phyloP scores from a whole-genome alignment of 1,139 yeast species.

The Kodamaea plutei region DNA sequence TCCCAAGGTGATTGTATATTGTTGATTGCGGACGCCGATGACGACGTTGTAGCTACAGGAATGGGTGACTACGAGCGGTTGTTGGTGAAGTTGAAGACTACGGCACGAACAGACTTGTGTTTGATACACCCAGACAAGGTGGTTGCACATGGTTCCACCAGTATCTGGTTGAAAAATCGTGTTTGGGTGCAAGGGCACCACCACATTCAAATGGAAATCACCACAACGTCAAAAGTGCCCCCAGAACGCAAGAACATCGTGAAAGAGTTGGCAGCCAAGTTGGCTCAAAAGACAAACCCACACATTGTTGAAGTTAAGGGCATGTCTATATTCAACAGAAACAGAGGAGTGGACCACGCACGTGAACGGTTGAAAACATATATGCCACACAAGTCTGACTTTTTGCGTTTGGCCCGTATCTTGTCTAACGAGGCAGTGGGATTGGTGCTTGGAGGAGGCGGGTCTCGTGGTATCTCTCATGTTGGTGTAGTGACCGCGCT shows the following conservation, averaged over 20 bases:
- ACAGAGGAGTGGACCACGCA: conserved; percentile 22
- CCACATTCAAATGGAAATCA: conserved; percentile 65
- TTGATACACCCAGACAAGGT: conserved; percentile 77
- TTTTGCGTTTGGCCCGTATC: conserved; percentile 81
- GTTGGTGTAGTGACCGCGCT: conserved; percentile 87
- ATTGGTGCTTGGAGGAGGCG: conserved; percentile 94
- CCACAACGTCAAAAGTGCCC: conserved; percentile 14
- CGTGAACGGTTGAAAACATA: conserved; percentile 29
- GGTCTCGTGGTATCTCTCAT: conserved; percentile 93
- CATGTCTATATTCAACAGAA: conserved; percentile 12
- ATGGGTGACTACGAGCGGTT: conserved; percentile 84
- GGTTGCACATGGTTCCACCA: conserved; percentile 83
- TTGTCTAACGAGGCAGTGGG: conserved; percentile 93
- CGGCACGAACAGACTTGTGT: conserved; percentile 86
- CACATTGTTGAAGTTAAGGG: conserved; percentile 31
- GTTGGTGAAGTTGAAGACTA: conserved; percentile 69
- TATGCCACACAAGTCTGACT: conserved; percentile 77
- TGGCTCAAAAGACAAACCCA: conserved; percentile 34
- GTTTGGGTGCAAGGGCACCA: conserved; percentile 93
- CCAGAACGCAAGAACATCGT: conserved; percentile 23
- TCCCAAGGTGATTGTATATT: conserved; percentile 91
- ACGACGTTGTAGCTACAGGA: conserved; percentile 58
- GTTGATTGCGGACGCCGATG: conserved; percentile 63
- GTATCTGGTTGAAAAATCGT: conserved; percentile 77
- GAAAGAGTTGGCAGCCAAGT: conserved; percentile 36